Evolutionary conservation across 768 basidiomycete genomes (phyloP), one percentile per base, ranked within the genome.

Genomic region (Harrya chromipes): DNA sequence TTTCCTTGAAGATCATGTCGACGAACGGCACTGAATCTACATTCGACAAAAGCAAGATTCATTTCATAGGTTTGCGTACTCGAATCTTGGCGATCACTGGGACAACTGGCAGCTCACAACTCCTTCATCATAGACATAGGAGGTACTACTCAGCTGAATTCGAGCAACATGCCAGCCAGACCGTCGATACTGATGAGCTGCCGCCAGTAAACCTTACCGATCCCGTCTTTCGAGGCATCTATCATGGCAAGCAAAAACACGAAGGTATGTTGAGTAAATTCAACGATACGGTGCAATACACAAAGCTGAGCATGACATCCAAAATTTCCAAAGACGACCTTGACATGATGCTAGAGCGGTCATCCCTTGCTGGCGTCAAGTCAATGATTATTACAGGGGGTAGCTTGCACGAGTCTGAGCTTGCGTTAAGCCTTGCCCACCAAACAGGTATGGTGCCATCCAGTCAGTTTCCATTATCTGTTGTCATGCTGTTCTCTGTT

Each of bases 331-430:
- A 60, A 82, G 85, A 87, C 58, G 89, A 92, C 60, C 68, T 91
- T 7, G 69, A 74, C 14, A 70, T 70, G 14, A 71, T 93, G 54
- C 58, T 90, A 11, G 65, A 70, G 16, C 76, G 90, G 46, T 76
- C 84, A 0, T 68, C 68, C 31, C 64, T 64, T 7, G 83, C 83
- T 4, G 85, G 86, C 1, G 81, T 91, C 14, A 75, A 76, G 53
- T 78, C 77, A 17, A 83, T 88, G 74, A 80, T 92, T 59, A 78
- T 93, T 40, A 91, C 90, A 2, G 89, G 90, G 0, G 83, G 83
- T 2, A 85, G 81, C 43, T 68, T 91, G 27, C 62, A 66, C 6
- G 88, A 90, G 58, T 85, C 84, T 9, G 67, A 68, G 49, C 65
- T 76, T 7, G 86, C 87, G 0, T 52, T 90, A 39, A 61, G 67